Base-by-base conservation (phyloP, 2,329 filamentous ascomycete genomes). In the Stagonosporopsis rhizophila region DNA sequence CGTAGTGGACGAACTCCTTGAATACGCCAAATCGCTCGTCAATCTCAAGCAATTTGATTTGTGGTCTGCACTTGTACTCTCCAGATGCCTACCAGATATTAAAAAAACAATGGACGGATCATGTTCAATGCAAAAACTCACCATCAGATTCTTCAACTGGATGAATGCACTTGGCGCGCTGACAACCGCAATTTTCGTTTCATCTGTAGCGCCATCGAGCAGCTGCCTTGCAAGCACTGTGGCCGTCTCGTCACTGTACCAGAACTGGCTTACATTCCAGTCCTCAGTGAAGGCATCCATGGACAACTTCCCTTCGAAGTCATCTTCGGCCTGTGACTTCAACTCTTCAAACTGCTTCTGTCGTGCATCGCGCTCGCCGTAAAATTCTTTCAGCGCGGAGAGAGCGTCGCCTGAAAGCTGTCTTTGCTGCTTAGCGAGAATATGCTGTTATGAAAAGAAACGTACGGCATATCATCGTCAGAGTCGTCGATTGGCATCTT, bases 251-350 rank as follows among this genome's bases (percentile, higher is more conserved):
- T 92, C 87, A 8, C 85, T 86, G 71, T 91, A 92, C 90, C 91
- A 95, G 69, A 95, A 95, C 76, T 94, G 90, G 59, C 85, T 89
- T 68, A 89, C 85, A 69, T 93, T 91, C 91, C 91, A 95, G 74
- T 94, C 88, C 75, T 94, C 91, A 1, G 82, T 81, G 67, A 94
- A 95, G 1, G 83, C 79, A 27, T 89, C 85, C 85, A 94, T 94
- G 37, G 77, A 82, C 30, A 85, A 64, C 41, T 75, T 75, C 20
- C 74, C 71, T 11, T 78, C 73, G 56, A 81, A 80, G 14, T 82
- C 80, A 42, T 83, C 78, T 69, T 90, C 87, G 1, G 87, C 85
- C 32, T 82, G 79, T 11, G 79, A 78, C 75, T 87, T 87, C 48
- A 94, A 79, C 59, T 86, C 82, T 72, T 90, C 86, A 63, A 94